phyloP scores from a whole-genome alignment of 345 rosid genomes.

The Angophora floribunda region DNA sequence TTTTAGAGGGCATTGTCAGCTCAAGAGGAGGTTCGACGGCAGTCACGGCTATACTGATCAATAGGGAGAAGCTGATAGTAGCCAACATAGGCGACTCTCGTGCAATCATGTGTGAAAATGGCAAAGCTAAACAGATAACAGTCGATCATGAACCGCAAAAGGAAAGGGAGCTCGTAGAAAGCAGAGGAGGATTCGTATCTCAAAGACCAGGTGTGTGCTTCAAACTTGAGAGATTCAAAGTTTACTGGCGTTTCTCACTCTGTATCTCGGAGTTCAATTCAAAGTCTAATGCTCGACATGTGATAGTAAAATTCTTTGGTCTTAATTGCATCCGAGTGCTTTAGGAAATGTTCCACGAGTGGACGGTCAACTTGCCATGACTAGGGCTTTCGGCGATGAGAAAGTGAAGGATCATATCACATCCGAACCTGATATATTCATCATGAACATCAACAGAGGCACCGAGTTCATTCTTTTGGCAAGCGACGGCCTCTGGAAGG shows the following conservation, averaged over 20 bases:
- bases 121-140: slow-evolving; percentile 19
- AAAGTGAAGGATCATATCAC: slow-evolving; percentile 34
- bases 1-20: slow-evolving; percentile 19
- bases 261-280: not conserved
- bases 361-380: slow-evolving; percentile 33
- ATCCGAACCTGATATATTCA: slow-evolving; percentile 23
- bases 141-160: slow-evolving; percentile 36
- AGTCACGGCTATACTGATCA: slow-evolving; percentile 34
- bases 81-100: slow-evolving; percentile 50
- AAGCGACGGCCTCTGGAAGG: slow-evolving; percentile 57
- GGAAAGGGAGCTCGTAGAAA: slow-evolving; percentile 32
- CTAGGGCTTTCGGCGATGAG: slow-evolving; percentile 49
- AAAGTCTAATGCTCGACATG: not conserved
- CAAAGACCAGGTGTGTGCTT: slow-evolving; percentile 12
- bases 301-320: not conserved
- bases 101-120: slow-evolving; percentile 27
- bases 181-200: slow-evolving; percentile 37
- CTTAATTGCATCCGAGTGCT: not conserved
- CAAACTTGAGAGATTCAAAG: not conserved
- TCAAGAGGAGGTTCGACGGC: slow-evolving; percentile 45
- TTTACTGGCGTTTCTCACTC: not conserved
- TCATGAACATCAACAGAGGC: slow-evolving; percentile 4
- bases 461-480: slow-evolving; percentile 39
- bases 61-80: slow-evolving; percentile 28
- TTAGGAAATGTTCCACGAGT: slow-evolving; percentile 31